Base-by-base conservation (phyloP, 2,329 filamentous ascomycete genomes). In the Penicillium sp. region DNA sequence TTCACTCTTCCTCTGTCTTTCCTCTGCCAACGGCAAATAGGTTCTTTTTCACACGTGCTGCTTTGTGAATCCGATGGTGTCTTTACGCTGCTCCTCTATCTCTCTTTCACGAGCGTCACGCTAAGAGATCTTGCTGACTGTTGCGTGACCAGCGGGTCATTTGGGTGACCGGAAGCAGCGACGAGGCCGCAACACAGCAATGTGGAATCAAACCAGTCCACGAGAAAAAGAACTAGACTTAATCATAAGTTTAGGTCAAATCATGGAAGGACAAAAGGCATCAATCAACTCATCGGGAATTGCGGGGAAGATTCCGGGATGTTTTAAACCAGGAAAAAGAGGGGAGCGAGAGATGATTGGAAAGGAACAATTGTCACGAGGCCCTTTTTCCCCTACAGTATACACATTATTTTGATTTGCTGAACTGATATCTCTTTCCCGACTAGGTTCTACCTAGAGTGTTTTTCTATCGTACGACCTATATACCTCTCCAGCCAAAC, bases 61-160 rank as follows among this genome's bases (percentile, higher is more conserved):
- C 7, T 40, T 22, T 40, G n/a, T 40, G 37, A 40, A 40, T 40
- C 18, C 37, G 22, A 40, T 40, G 18, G 5, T 20, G 20, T 22
- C n/a, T 18, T 40, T 22, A 37, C n/a, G 15, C 18, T 51, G 35
- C 26, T 29, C 26, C 27, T 23, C 22, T 47, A 8, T 33, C 26
- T 40, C 33, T 46, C 23, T 40, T 41, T 46, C 23, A 37, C 37
- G 37, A 40, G 18, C 18, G 37, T 40, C 37, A 14, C 37, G 37
- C 37, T 40, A 40, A 40, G 11, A 23, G 37, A 26, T 56, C 46
- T 42, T 53, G 57, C 53, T 59, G 61, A 58, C 47, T 31, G 53
- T 60, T 63, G 59, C 57, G 54, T 64, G 62, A 62, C 44, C 45
- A 57, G 55, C 56, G 59, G 59, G 55, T 62, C 60, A 58, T 60